Conservation (phyloP, 2,329 filamentous ascomycete species). For the Fusarium heterosporum region DNA sequence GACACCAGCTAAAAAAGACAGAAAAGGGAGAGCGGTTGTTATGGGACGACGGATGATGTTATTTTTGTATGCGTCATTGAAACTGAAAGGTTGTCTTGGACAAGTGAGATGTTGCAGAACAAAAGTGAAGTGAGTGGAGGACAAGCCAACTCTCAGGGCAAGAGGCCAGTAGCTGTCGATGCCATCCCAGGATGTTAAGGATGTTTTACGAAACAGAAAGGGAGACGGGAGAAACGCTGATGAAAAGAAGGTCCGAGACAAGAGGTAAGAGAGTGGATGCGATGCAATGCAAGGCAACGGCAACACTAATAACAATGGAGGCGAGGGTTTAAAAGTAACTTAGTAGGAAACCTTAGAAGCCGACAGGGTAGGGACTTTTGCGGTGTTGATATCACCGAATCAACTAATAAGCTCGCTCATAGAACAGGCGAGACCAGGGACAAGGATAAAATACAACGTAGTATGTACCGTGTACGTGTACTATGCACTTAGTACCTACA, state of each 20-base stretch:
- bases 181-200: conserved; percentile 17
- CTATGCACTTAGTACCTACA: conserved; percentile 2
- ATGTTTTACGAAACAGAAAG: conserved; percentile 14
- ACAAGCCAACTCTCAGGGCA: conserved; percentile 28
- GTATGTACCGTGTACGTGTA: conserved; percentile 1
- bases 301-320: neutral
- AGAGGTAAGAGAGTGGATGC: conserved; percentile 24
- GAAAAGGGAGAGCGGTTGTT: conserved; percentile 2
- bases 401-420: conserved; percentile 36
- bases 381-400: conserved; percentile 31
- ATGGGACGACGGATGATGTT: conserved; percentile 5
- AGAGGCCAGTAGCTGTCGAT: conserved; percentile 16
- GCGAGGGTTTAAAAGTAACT: conserved; percentile 19
- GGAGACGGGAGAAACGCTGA: conserved; percentile 10
- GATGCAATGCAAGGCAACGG: conserved; percentile 2
- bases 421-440: conserved; percentile 24
- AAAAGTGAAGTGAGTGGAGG: conserved; percentile 11
- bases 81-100: conserved; percentile 12
- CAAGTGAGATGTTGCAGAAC: conserved; percentile 6
- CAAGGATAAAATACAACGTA: conserved; percentile 33
- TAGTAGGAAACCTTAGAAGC: conserved; percentile 21
- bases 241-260: conserved; percentile 26
- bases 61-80: conserved; percentile 36
- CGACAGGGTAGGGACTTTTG: conserved; percentile 30
- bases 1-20: conserved; percentile 4